Evolutionary conservation across 352 stramenopile species (phyloP).

Genomic region (Phytophthora melonis): DNA sequence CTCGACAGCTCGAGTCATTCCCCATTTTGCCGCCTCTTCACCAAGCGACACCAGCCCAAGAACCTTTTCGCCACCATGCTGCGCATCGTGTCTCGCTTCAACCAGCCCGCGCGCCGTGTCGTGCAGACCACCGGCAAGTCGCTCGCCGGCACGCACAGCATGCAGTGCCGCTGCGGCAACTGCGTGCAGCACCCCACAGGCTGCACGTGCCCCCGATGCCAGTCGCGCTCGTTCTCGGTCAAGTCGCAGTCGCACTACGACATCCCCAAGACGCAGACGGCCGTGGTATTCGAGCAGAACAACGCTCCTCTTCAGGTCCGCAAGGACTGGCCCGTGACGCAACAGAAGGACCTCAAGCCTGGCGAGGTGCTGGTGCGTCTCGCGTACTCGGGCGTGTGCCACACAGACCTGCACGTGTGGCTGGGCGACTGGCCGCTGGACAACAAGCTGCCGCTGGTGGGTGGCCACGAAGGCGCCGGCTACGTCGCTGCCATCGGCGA

Average conservation of each 20-base stretch:
- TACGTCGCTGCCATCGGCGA: conserved; percentile 56
- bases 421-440: conserved; percentile 39
- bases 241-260: conserved; percentile 58
- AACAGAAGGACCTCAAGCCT: conserved; percentile 51
- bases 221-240: conserved; percentile 49
- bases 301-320: conserved; percentile 53
- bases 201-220: conserved; percentile 35
- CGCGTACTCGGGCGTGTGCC: conserved; percentile 57
- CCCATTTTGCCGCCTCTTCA: conserved; percentile 23
- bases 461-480: conserved; percentile 58
- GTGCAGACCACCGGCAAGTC: conserved; percentile 25
- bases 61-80: conserved; percentile 20
- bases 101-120: conserved; percentile 34
- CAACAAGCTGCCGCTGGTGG: conserved; percentile 49
- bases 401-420: conserved; percentile 56
- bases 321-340: conserved; percentile 57
- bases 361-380: conserved; percentile 61
- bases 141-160: conserved; percentile 28
- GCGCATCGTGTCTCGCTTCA: conserved; percentile 45
- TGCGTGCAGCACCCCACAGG: conserved; percentile 38
- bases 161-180: conserved; percentile 45
- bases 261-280: conserved; percentile 66
- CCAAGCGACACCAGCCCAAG: not conserved
- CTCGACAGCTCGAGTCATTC: conserved; percentile 22
- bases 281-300: conserved; percentile 59